Evolutionary conservation across 1,284 basidiomycete genomes (phyloP).

Genomic region (Microbotryum silenes-acaulis): DNA sequence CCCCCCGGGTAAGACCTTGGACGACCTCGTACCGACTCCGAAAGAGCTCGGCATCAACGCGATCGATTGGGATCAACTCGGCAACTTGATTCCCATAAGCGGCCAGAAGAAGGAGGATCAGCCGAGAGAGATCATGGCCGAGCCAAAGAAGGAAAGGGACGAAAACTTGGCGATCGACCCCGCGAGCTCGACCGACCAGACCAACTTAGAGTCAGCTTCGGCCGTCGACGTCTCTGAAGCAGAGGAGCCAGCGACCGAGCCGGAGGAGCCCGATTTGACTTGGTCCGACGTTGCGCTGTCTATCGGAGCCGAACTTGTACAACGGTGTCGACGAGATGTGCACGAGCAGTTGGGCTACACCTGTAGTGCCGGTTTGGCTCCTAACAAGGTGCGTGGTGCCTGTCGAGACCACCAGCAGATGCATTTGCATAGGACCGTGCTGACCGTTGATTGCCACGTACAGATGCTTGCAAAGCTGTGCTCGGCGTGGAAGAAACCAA

Average conservation of each 20-base stretch:
- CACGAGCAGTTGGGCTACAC: constrained; percentile 74
- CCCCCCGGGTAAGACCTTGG: constrained; percentile 62
- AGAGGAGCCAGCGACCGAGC: neutral
- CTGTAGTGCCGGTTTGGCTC: constrained; percentile 88
- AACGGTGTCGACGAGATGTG: constrained; percentile 53
- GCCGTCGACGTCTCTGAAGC: no score
- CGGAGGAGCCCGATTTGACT: constrained; percentile 41
- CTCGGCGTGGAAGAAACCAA: constrained; percentile 82
- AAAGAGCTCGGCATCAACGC: constrained; percentile 43
- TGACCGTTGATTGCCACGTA: constrained; percentile 32
- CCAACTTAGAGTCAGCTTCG: no score
- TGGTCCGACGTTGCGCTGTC: constrained; percentile 93
- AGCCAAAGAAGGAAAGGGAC: neutral
- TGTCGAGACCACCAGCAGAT: neutral
- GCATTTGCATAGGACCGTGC: constrained; percentile 17
- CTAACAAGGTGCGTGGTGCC: constrained; percentile 66
- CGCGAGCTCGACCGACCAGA: no score
- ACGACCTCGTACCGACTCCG: constrained; percentile 73
- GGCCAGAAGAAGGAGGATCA: constrained; percentile 40
- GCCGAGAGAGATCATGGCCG: neutral
- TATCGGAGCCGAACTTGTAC: constrained; percentile 82
- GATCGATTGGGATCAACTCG: constrained; percentile 57
- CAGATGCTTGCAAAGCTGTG: constrained; percentile 53
- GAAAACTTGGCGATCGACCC: neutral
- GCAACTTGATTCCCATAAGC: constrained; percentile 61